These are phyloP conservation scores for Gossypium gossypioides DNA, from an alignment of 441 rosid genomes.

Conservation along the genomic window DNA sequence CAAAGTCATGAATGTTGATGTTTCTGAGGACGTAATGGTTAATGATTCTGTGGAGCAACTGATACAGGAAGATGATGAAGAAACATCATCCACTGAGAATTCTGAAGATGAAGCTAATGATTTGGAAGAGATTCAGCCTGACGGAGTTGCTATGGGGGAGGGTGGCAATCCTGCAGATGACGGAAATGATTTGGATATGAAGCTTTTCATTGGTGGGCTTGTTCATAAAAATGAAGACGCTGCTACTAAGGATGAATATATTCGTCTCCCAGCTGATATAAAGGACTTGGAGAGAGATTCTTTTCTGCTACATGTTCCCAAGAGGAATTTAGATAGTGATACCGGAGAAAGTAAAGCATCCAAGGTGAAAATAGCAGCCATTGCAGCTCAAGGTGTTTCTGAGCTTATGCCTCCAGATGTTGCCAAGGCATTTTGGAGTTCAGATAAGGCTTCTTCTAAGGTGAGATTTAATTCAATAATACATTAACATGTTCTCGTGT, in stretches of 20 bases:
- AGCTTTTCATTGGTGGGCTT: constrained; percentile 80
- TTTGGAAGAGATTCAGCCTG: constrained; percentile 53
- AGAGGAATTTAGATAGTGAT: constrained; percentile 36
- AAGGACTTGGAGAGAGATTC: constrained; percentile 60
- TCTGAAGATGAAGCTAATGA: constrained; percentile 46
- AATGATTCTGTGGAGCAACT: constrained; percentile 49
- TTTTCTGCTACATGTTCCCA: constrained; percentile 59
- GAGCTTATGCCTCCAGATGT: constrained; percentile 90
- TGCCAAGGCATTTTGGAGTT: constrained; percentile 70
- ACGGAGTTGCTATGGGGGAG: constrained; percentile 34
- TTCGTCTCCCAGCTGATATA: constrained; percentile 67
- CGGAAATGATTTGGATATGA: constrained; percentile 50
- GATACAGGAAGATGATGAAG: constrained; percentile 52
- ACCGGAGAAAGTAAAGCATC: constrained; percentile 36
- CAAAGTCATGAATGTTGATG: constrained; percentile 56
- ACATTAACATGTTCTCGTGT: not conserved
- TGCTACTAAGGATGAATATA: constrained; percentile 54
- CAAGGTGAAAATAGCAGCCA: constrained; percentile 56
- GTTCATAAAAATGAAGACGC: constrained; percentile 62
- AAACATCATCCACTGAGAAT: constrained; percentile 35
- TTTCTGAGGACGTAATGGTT: constrained; percentile 44
- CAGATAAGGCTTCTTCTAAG: constrained; percentile 69
- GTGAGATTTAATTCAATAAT: constrained; percentile 26
- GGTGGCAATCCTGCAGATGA: constrained; percentile 34
- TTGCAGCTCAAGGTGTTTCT: constrained; percentile 73